Evolutionary conservation across 2,329 filamentous ascomycete species (phyloP), one percentile per base, ranked within the genome.

Genomic region (Stagonosporopsis rhizophila): DNA sequence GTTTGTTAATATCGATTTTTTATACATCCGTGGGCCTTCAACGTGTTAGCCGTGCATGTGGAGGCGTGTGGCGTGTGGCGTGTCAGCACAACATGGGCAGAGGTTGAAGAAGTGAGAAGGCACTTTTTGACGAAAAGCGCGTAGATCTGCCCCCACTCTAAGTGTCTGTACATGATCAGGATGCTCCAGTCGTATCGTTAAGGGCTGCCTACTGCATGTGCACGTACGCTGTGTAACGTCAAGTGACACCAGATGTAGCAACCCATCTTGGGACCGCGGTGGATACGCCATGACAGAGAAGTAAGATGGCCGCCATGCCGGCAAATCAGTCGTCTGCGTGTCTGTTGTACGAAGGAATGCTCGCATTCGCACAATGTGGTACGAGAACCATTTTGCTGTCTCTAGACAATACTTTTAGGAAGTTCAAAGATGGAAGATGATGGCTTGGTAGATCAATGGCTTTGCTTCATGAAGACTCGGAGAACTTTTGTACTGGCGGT

Each of bases 61-160:
- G 23, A 39, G 3, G 11, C n/a, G n/a, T 22, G 40, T 49, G 34
- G 35, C 25, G 35, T 41, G 27, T 35, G 15, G 35, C 25, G 35
- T 41, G 27, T 35, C 17, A 28, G 38, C 40, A 30, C 45, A 56
- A 50, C 34, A 27, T 50, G 28, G 45, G 20, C 28, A 30, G 40
- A 19, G 7, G 34, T 45, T 39, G 45, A 34, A 44, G 32, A 39
- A n/a, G 38, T 35, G 51, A 53, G 51, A 53, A 53, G 38, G 27
- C 38, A 35, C 19, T 35, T 35, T 54, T 32, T 17, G 19, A 37
- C 44, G 19, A 48, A 7, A 44, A 38, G 5, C 32, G 30, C 3
- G 30, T 32, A 37, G 38, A 54, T 54, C 39, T 20, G 9, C 9
- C 30, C 38, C 30, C 52, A 48, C 32, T 20, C 25, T 7, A 23